phyloP scores from a whole-genome alignment of 1,139 yeast species.

The Geotrichum histeridarum region DNA sequence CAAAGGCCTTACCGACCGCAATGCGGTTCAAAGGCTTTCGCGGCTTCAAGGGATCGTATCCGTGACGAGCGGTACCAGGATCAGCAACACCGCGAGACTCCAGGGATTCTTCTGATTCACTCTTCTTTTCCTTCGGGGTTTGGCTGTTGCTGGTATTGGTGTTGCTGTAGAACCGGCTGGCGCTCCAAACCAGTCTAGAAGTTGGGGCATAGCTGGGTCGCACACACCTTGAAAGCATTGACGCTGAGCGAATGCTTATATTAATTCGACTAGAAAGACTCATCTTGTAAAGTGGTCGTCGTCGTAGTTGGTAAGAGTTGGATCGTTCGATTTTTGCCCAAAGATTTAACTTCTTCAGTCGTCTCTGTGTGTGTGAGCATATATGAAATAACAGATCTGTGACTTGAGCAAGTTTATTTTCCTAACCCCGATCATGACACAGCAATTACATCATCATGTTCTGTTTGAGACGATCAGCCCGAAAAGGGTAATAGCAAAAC shows the following conservation, averaged over 20 bases:
- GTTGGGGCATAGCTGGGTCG: neutral
- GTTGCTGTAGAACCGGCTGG: slow-evolving; percentile 1
- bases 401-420: too few species aligned
- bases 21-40: slow-evolving; percentile 49
- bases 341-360: too few species aligned
- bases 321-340: too few species aligned
- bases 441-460: too few species aligned
- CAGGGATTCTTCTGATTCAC: neutral
- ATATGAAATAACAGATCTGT: too few species aligned
- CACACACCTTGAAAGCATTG: neutral
- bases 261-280: neutral
- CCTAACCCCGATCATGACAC: too few species aligned
- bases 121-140: slow-evolving; percentile 3
- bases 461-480: too few species aligned
- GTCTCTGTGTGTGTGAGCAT: too few species aligned
- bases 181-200: neutral
- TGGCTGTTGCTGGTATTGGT: neutral
- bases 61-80: slow-evolving; percentile 29
- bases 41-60: slow-evolving; percentile 33
- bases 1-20: slow-evolving; percentile 45
- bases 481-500: too few species aligned
- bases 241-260: slow-evolving; percentile 1
- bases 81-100: slow-evolving; percentile 20
- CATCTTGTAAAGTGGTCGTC: neutral
- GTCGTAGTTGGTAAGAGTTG: neutral